Conservation (phyloP, 2,329 filamentous ascomycete genomes). For the Neonectria hederae region DNA sequence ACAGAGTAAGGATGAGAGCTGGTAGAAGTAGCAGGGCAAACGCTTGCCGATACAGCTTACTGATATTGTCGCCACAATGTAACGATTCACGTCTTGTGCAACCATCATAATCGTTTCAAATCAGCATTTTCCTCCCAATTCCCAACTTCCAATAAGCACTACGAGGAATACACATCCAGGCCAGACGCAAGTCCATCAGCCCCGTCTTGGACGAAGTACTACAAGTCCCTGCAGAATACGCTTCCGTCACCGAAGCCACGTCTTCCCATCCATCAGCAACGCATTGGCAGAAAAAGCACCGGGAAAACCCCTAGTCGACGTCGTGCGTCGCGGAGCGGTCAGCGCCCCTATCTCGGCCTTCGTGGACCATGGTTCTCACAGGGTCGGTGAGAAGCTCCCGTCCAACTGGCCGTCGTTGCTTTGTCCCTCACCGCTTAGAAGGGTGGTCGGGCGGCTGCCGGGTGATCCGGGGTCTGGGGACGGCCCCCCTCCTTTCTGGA, state of each 20-base stretch:
- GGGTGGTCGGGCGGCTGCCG: constrained; percentile 32
- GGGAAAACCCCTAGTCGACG: constrained; percentile 18
- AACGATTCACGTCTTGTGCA: constrained; percentile 4
- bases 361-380: constrained; percentile 26
- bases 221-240: constrained; percentile 25
- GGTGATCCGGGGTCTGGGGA: constrained; percentile 33
- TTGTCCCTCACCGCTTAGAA: constrained; percentile 41
- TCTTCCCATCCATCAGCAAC: constrained; percentile 20
- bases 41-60: neutral
- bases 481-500: constrained; percentile 15
- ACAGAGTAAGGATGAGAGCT: neutral
- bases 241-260: constrained; percentile 19
- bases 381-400: constrained; percentile 33
- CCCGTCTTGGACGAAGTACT: constrained; percentile 19
- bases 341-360: constrained; percentile 31
- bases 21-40: neutral
- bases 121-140: neutral
- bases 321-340: constrained; percentile 31
- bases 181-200: constrained; percentile 15
- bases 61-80: constrained; percentile 2
- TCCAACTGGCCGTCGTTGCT: constrained; percentile 30
- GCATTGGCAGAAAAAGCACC: constrained; percentile 12
- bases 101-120: constrained; percentile 2
- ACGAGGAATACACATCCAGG: constrained; percentile 5
- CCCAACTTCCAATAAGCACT: neutral